These are phyloP conservation scores for Solanum lignicaule DNA, from an alignment of 257 asterid species.

Conservation along the genomic window DNA sequence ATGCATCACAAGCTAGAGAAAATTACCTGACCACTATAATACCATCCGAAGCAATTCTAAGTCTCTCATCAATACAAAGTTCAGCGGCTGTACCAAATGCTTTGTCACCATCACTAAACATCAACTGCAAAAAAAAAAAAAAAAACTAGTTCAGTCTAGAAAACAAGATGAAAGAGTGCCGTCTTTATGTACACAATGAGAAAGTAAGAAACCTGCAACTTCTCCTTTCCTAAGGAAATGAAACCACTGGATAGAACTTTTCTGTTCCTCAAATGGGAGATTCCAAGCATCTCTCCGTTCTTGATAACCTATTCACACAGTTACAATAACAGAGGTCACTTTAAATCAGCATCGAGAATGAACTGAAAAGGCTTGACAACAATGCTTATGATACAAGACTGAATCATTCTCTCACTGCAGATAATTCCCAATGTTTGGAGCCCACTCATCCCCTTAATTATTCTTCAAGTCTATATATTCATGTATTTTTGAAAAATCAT, in stretches of 20 bases:
- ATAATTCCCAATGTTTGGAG: neutral
- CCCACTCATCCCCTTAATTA: neutral
- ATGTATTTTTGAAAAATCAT: neutral
- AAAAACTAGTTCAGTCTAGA: neutral
- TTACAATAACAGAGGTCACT: neutral
- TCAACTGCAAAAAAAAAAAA: constrained; percentile 42
- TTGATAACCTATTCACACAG: constrained; percentile 58
- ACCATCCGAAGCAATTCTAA: constrained; percentile 87
- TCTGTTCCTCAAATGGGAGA: constrained; percentile 89
- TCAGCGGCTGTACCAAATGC: constrained; percentile 95
- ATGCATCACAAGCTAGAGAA: neutral
- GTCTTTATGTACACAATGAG: neutral
- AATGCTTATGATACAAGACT: neutral
- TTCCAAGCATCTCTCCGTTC: constrained; percentile 99
- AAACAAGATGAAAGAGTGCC: neutral
- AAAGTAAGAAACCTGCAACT: constrained; percentile 55
- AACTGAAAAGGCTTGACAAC: neutral
- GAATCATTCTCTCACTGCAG: neutral
- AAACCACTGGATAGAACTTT: constrained; percentile 92
- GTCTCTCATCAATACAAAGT: constrained; percentile 86
- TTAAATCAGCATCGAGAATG: neutral
- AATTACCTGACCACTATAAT: constrained; percentile 79
- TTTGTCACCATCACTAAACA: constrained; percentile 99
- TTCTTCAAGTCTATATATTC: neutral
- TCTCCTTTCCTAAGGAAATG: constrained; percentile 78